These are phyloP conservation scores for Tetrahymena elliotti DNA, from an alignment of 73 alveolate genomes.

Conservation along the genomic window DNA sequence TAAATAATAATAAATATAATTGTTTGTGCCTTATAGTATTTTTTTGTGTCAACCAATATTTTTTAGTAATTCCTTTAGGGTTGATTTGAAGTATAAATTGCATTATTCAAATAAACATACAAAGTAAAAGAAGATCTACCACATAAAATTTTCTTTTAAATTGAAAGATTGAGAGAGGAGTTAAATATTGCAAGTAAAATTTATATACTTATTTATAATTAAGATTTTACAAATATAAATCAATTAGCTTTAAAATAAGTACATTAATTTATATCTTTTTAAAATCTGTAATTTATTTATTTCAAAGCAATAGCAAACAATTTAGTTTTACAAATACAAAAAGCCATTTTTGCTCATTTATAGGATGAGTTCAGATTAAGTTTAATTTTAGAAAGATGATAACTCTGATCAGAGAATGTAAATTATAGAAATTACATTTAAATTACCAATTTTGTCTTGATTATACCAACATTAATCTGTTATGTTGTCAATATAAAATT, in stretches of 20 bases:
- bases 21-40: too few relatives aligned
- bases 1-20: too few relatives aligned
- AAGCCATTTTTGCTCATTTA: not conserved
- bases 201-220: too few relatives aligned
- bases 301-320: not conserved
- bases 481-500: too few relatives aligned
- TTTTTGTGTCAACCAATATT: too few relatives aligned
- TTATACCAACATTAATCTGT: not conserved
- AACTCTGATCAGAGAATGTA: not conserved
- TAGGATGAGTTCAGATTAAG: not conserved
- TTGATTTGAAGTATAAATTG: too few relatives aligned
- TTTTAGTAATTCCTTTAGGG: too few relatives aligned
- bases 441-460: not conserved
- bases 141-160: not conserved
- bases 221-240: too few relatives aligned
- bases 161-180: not conserved
- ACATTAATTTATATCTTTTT: not conserved
- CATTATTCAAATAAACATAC: too few relatives aligned
- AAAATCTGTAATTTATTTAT: not conserved
- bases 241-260: not conserved
- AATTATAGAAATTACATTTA: too few relatives aligned
- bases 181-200: not conserved
- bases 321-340: not conserved
- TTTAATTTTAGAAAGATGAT: not conserved
- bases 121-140: too few relatives aligned